Base-by-base conservation (phyloP, 2,329 filamentous ascomycete species). In the Aspergillus fumigatiaffinis region DNA sequence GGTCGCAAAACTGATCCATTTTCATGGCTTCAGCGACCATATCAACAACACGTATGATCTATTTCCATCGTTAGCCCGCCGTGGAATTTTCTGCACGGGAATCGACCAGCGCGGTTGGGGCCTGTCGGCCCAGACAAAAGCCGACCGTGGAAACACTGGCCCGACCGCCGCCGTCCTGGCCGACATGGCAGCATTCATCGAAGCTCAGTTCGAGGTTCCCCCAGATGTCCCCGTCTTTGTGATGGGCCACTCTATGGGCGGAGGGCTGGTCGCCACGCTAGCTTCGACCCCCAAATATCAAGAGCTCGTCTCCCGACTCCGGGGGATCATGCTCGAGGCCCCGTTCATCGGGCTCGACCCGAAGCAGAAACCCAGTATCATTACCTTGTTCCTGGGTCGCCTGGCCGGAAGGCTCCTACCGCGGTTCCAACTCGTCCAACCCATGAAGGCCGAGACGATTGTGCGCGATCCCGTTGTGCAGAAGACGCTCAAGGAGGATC, bases 61-160 rank as follows among this genome's bases (percentile, higher is more conserved):
- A 14, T 58, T 58, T 14, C 49, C 52, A 4, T 25, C 41, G 1
- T 50, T 58, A 14, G 56, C 53, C 9, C 49, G 49, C 9, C 56
- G 50, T 14, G 52, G 56, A 1, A 58, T 58, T 26, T 38, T 26
- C 50, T 52, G 49, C 17, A 32, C 56, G 3, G 56, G 56, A 1
- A 58, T 58, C 26, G 56, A 58, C 21, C 52, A 52, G 44, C 56
- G 56, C 4, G 56, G 56, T 46, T 58, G 56, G 56, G 56, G 56
- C 14, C 56, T 46, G 35, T 55, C 56, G 29, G 56, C 28, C 29
- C 49, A 26, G 25, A 28, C 21, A 17, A 58, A 58, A 26, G 42
- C 53, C 38, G 49, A 55, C 49, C 56, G 56, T 6, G 56, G 56
- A 26, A 52, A 58, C 26, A 58, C 56, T 4, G 56, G 56, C 9